Base-by-base conservation (phyloP, 2,329 filamentous ascomycete genomes). In the Moelleriella libera region DNA sequence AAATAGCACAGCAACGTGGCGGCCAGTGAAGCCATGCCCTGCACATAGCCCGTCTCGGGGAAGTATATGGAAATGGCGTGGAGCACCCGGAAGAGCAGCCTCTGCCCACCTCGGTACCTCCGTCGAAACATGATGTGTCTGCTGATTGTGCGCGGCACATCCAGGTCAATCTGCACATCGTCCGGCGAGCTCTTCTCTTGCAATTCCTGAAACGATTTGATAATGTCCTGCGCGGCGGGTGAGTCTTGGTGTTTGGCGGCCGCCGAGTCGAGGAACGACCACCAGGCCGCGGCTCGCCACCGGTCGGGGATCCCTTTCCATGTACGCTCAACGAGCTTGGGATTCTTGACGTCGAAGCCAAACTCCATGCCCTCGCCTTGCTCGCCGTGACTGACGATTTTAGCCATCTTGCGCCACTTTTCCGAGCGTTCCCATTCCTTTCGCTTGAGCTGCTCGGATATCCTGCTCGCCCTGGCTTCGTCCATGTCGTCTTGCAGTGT, bases 251-350 rank as follows among this genome's bases (percentile, higher is more conserved):
- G 66, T 52, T 77, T 77, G 58, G 76, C 81, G 34, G 88, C 88
- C 53, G 86, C 90, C 7, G 83, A 70, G 6, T 80, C 76, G 30
- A 98, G 75, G 60, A 98, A 98, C 4, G 88, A 88, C 67, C 90
- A 90, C 92, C 92, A 98, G 2, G 90, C 92, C 1, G 87, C 84
- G 32, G 84, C 79, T 46, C 92, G 83, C 92, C 92, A 98, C 52
- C 88, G 81, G 64, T 98, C 92, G 0, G 92, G 92, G 52, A 98
- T 95, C 31, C 92, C 92, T 62, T 98, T 98, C 92, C 92, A 98
- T 1, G 88, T 94, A 48, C 92, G 79, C 54, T 89, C 84, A 49
- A 95, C 82, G 42, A 98, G 71, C 63, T 96, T 89, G n/a, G 85
- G 74, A 60, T 84, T 85, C 53, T 75, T 80, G 39, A 78, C 76